Conservation (phyloP, 148 eudicot genomes). For the Chenopodium berlandieri region DNA sequence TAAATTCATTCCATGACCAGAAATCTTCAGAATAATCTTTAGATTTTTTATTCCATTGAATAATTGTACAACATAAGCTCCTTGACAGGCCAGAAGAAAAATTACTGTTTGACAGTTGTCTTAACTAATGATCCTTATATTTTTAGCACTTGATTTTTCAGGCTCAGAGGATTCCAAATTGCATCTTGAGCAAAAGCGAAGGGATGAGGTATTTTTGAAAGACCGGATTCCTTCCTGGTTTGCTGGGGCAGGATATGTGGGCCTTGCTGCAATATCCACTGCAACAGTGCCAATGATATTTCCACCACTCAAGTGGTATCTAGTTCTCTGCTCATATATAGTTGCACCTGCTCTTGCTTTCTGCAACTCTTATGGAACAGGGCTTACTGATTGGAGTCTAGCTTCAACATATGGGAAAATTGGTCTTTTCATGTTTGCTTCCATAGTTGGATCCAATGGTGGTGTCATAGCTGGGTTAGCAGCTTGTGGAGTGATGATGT, state of each 20-base stretch:
- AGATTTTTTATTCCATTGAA: too few species aligned
- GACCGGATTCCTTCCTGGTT: constrained; percentile 63
- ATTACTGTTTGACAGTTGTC: not conserved
- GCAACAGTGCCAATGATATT: constrained; percentile 54
- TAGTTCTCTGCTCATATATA: constrained; percentile 59
- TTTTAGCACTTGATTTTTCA: constrained; percentile 27
- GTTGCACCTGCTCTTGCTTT: constrained; percentile 80
- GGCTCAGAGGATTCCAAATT: constrained; percentile 46
- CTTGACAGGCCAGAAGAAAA: not conserved
- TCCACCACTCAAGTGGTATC: constrained; percentile 69
- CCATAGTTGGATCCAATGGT: constrained; percentile 55
- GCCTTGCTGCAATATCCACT: constrained; percentile 61
- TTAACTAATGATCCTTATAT: not conserved
- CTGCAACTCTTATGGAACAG: constrained; percentile 77
- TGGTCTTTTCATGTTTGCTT: constrained; percentile 63
- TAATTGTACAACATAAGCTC: not conserved
- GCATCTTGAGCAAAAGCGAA: constrained; percentile 51
- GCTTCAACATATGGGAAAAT: constrained; percentile 67
- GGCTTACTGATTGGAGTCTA: constrained; percentile 73
- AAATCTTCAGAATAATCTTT: not conserved
- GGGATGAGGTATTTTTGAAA: constrained; percentile 53
- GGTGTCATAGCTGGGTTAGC: constrained; percentile 74
- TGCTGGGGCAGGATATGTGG: constrained; percentile 68
- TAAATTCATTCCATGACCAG: not conserved
- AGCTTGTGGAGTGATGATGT: constrained; percentile 68